Base-by-base conservation (phyloP, 768 basidiomycete species). In the Rhizopogon roseolus region DNA sequence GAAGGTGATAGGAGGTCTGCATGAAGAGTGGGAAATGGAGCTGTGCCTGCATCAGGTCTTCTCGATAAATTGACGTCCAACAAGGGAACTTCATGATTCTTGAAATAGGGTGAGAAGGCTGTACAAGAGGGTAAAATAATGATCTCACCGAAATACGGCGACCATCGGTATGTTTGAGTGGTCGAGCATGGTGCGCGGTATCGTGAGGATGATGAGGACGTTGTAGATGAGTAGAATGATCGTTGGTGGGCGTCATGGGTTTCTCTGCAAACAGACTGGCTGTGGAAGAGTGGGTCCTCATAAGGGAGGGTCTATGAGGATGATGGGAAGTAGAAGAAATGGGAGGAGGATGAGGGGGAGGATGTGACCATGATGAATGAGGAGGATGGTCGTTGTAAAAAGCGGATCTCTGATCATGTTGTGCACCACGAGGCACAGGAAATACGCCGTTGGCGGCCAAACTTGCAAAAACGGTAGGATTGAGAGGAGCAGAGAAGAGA, bases 391-490 rank as follows among this genome's bases (percentile, higher is more conserved):
- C 67, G 38, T 55, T 51, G 45, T 54, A 49, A 36, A 54, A 60
- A 7, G n/a, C 2, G 6, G 16, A 8, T 14, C 29, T 56, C 59
- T 58, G 8, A 25, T 57, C 53, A 60, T 54, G 25, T 54, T 50
- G 8, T 49, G 37, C 53, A 46, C 59, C n/a, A 29, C 54, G 57
- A 50, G 66, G 62, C 63, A 62, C 60, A 64, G 59, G 73, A 74
- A 88, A 68, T 43, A 81, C 73, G 60, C 81, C 82, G 61, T 81
- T 82, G 3, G 85, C 79, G 11, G 81, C 76, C 41, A 88, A 77
- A 36, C 79, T 77, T 39, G 82, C 79, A 60, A 86, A 87, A 34
- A 82, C 70, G 41, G 77, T 64, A 6, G 84, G 81, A 55, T 84
- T 77, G 48, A 88, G 72, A 2, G 88, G 81, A 4, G 78, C 65